Evolutionary conservation across 768 basidiomycete species (phyloP), one percentile per base, ranked within the genome.

Genomic region (Suillus alpinus): DNA sequence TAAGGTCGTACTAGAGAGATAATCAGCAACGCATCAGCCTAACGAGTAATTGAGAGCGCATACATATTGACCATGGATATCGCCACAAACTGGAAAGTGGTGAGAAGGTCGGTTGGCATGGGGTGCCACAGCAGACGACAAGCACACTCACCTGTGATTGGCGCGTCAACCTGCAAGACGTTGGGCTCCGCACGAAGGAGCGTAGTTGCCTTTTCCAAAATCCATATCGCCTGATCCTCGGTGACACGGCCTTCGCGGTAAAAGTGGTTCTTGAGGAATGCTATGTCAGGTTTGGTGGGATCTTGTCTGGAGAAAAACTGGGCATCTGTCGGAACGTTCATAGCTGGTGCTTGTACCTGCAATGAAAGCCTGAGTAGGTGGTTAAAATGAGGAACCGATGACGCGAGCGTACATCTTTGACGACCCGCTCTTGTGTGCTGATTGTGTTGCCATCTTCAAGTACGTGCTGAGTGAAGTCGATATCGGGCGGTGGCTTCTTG

Each of bases 51-150:
- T 57, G 47, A 40, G 60, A 57, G 39, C 59, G 67, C 91, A 73
- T 68, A 97, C 96, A 78, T 99, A 99, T 92, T 99, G 96, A 0
- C 96, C 96, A 68, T 98, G 96, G 50, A 98, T 97, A 77, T 98
- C 96, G 52, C 96, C 97, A 74, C 96, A 98, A 40, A 95, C 94
- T 94, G 43, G 56, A 59, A 60, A 20, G 40, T 20, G 39, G 23
- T 49, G 16, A 61, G 29, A 53, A 36, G 4, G 37, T 39, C 1
- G 16, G 32, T 67, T 32, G 65, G 60, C 31, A 49, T 26, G 39
- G 6, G 18, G 57, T 37, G 20, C n/a, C 20, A 41, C 34, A 1
- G 34, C 12, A 41, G 13, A 16, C 40, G 26, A 16, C 8, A 31
- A 31, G 23, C 46, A 47, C 52, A 63, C 69, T 2, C 63, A 95